A percentile compares a stretch with the other conserved stretches of the same genome.
Evolutionary conservation across 2,329 filamentous ascomycete species (phyloP).

Genomic region (Neofusicoccum sp.): DNA sequence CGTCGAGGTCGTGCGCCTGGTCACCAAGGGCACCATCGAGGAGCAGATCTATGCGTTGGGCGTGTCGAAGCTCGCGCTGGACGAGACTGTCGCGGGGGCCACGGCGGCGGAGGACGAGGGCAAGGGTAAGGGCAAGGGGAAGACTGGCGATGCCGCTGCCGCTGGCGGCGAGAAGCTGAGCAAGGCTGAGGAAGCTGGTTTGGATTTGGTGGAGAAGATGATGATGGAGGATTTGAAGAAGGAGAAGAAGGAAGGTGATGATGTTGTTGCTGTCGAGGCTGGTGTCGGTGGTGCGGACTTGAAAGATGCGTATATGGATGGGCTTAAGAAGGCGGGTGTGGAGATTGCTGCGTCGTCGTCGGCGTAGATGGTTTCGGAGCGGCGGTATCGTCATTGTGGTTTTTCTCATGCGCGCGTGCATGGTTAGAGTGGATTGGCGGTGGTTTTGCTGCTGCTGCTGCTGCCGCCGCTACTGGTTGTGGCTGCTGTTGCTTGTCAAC

Average conservation of each 20-base stretch:
- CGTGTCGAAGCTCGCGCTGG: constrained; percentile 88
- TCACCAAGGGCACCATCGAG: constrained; percentile 82
- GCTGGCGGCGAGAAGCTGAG: not conserved
- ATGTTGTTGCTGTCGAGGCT: constrained; percentile 18
- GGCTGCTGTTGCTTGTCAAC: too few species aligned
- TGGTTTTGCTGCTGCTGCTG: not conserved
- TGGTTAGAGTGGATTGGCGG: not conserved
- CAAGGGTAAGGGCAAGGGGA: too few species aligned
- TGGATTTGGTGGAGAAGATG: constrained; percentile 38
- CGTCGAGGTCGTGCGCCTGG: constrained; percentile 86
- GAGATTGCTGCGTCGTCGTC: constrained; percentile 33
- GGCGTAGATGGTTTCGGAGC: too few species aligned
- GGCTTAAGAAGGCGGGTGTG: constrained; percentile 46
- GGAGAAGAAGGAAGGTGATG: constrained; percentile 10
- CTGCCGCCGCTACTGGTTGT: too few species aligned
- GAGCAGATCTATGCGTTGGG: constrained; percentile 91
- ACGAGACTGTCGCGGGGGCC: constrained; percentile 70
- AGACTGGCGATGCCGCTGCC: not conserved
- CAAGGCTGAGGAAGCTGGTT: not conserved
- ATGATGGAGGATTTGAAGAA: constrained; percentile 34
- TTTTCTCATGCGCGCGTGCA: not conserved
- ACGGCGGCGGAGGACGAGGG: constrained; percentile 46
- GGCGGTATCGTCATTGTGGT: too few species aligned
- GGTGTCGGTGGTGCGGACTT: constrained; percentile 33
- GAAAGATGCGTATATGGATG: constrained; percentile 45